Evolutionary conservation across 1,284 basidiomycete genomes (phyloP).

Genomic region (Pascua sp.): DNA sequence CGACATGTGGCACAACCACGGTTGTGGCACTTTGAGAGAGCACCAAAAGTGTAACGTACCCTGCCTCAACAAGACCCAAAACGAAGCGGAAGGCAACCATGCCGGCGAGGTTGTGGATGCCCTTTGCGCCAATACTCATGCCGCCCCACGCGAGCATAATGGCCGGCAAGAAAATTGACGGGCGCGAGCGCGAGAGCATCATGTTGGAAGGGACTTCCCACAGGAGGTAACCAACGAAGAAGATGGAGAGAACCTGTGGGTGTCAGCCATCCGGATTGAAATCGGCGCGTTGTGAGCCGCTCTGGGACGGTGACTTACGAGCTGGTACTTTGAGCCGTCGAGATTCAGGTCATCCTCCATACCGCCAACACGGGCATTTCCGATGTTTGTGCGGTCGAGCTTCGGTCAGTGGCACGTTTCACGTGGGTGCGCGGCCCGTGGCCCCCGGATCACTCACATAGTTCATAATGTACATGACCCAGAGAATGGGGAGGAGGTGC

Average conservation of each 20-base stretch:
- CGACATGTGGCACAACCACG: too few species aligned
- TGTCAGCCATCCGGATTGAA: too few species aligned
- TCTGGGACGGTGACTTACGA: too few species aligned
- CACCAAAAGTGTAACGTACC: constrained; percentile 23
- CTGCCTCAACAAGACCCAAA: constrained; percentile 32
- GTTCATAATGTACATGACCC: constrained; percentile 27
- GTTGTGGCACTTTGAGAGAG: not conserved
- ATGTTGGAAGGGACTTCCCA: constrained; percentile 49
- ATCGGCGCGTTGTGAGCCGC: too few species aligned
- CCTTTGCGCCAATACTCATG: constrained; percentile 19
- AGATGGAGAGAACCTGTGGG: constrained; percentile 46
- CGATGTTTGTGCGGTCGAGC: constrained; percentile 34
- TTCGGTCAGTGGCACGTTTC: not conserved
- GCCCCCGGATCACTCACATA: constrained; percentile 8
- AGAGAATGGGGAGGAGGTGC: constrained; percentile 42
- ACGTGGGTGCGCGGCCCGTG: too few species aligned
- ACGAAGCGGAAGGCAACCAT: constrained; percentile 25
- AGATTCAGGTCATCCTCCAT: constrained; percentile 46
- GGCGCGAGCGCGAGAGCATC: constrained; percentile 17
- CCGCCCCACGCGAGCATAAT: constrained; percentile 29
- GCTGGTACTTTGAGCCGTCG: constrained; percentile 18
- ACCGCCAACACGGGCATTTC: constrained; percentile 38
- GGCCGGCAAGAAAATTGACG: constrained; percentile 25
- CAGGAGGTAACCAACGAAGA: constrained; percentile 41
- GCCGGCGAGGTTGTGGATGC: constrained; percentile 12